Evolutionary conservation across 1,139 yeast species (phyloP).

Genomic region (Candida tetrigidarum): DNA sequence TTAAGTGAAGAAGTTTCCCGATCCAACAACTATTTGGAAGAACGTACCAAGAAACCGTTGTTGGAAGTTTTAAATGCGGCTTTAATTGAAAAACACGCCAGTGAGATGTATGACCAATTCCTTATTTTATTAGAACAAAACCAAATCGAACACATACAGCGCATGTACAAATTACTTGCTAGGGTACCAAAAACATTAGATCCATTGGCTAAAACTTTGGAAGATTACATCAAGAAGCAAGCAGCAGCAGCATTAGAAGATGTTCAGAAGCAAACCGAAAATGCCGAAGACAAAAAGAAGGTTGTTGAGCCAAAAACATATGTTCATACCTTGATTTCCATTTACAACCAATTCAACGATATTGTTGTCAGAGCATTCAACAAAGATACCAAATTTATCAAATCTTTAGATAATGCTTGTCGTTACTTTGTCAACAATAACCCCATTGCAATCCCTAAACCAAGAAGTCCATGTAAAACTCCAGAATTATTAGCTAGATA

Average conservation of each 20-base stretch:
- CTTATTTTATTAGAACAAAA: constrained; percentile 72
- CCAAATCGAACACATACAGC: constrained; percentile 74
- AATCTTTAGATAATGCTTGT: constrained; percentile 90
- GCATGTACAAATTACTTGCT: constrained; percentile 76
- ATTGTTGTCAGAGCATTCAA: constrained; percentile 75
- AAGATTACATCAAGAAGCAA: constrained; percentile 72
- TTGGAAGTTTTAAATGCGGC: constrained; percentile 77
- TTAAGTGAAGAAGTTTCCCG: constrained; percentile 82
- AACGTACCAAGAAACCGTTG: constrained; percentile 79
- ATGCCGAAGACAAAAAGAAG: constrained; percentile 23
- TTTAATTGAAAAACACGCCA: constrained; percentile 79
- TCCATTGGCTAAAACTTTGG: constrained; percentile 77
- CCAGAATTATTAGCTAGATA: constrained; percentile 93
- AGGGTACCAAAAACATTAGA: constrained; percentile 76
- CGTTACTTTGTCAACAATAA: constrained; percentile 83
- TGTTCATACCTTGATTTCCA: constrained; percentile 73
- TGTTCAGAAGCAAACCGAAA: constrained; percentile 54
- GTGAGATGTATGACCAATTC: constrained; percentile 78
- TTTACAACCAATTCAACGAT: constrained; percentile 67
- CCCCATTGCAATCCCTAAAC: constrained; percentile 71
- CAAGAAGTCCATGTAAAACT: constrained; percentile 58
- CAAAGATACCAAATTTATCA: constrained; percentile 78
- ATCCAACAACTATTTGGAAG: constrained; percentile 80
- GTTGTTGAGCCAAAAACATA: constrained; percentile 76
- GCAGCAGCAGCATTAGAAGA: constrained; percentile 73